Evolutionary conservation across 2,329 filamentous ascomycete genomes (phyloP), one percentile per base, ranked within the genome.

Genomic region (Fusarium chaquense): DNA sequence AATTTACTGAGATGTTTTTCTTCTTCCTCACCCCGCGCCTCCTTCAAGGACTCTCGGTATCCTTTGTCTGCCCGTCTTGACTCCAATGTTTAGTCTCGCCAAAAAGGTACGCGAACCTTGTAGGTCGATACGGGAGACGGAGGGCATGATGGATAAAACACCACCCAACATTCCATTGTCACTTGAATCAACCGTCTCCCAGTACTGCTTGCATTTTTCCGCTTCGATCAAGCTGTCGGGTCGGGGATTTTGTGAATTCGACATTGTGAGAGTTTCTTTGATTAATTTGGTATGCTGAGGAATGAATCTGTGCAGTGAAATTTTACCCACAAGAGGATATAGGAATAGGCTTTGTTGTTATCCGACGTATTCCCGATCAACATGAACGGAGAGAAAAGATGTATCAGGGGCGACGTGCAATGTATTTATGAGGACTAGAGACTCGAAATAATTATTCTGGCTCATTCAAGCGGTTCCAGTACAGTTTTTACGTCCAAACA

Each of bases 121-220:
- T 1, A 93, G 83, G 75, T 93, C 91, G 55, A 91, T 86, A 50
- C 87, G 84, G 5, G 88, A 89, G 67, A 91, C 61, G 0, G 74
- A 71, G 0, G 82, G 77, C 61, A 83, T 83, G 80, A 94, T 92
- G 67, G 93, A 93, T 2, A 97, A 88, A 89, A 96, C 94, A 79
- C 94, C 92, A 65, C 93, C 94, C 2, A 97, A 90, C 90, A 96
- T 94, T 75, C 93, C 93, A 73, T 91, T 86, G 47, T 82, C 79
- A 52, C 84, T 80, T 43, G 83, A 81, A 3, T 78, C 77, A 54
- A 83, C 73, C 24, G 75, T 72, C 54, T 84, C 75, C 85, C 85
- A 87, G 76, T 87, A 87, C 26, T 76, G 73, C 18, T 78, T 78
- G 16, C 80, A 79, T 47, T 80, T 79, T 15, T 76, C 76, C 3